Evolutionary conservation across 192 early-diverging fungal genomes (phyloP), one percentile per base, ranked within the genome.

Genomic region (Ambispora gerdemannii): DNA sequence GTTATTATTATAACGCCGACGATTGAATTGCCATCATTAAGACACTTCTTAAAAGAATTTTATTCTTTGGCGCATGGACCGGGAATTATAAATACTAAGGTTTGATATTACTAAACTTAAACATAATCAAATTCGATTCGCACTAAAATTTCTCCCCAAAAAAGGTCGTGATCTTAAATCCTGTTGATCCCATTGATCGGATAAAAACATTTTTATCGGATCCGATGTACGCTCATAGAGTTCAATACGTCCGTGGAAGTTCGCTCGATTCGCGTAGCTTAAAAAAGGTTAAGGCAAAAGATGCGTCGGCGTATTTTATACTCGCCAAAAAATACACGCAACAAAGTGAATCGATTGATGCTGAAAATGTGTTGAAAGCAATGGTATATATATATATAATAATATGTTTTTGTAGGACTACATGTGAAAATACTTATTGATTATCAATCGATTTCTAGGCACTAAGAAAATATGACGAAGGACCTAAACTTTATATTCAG

Each of bases 1-100:
- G 68, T 70, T n/a, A 70, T 70, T 60, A 70, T 70, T 24, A 70
- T 70, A 30, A 19, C 68, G 22, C 68, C 68, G 22, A 70, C 68
- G 13, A 60, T 70, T 28, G 68, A 70, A 31, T 50, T 70, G 30
- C 68, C 68, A 20, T 70, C 68, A 20, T 60, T 70, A 58, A 70
- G 24, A 49, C 68, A 70, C 27, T 70, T 70, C 60, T 60, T 70
- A 28, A 70, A 70, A 60, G 68, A 70, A 30, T 70, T 70, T 38
- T 70, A 70, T 70, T 70, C 68, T 13, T 50, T 58, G 19, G 68
- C 68, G 2, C 68, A 70, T 28, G 68, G 68, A 20, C 22, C 56
- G 19, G 68, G 34, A 3, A 70, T 56, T 2, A 30, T 70, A 10
- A 70, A 70, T 32, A 70, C 68, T 6, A 70, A 70, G 35, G 68